phyloP scores from a whole-genome alignment of 2,329 filamentous ascomycete species.

The Lanzia echinophila region DNA sequence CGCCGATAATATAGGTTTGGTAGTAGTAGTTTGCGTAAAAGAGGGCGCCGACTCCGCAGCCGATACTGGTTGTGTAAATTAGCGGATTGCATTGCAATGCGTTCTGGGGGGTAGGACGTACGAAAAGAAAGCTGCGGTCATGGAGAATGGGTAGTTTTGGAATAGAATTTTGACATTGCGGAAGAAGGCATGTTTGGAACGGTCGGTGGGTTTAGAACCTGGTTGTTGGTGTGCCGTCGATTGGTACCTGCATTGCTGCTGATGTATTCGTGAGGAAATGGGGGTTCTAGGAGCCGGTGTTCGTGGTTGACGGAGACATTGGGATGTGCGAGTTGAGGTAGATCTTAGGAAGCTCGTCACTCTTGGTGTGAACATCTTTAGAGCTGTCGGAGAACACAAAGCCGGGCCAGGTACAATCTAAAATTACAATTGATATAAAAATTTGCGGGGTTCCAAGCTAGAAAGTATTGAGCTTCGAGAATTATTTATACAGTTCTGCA shows the following conservation, averaged over 20 bases:
- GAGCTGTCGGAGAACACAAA: neutral
- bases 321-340: constrained; percentile 15
- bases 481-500: neutral
- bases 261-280: constrained; percentile 13
- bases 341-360: constrained; percentile 18
- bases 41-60: constrained; percentile 20
- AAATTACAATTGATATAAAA: neutral
- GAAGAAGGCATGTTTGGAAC: neutral
- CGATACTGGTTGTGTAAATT: constrained; percentile 19
- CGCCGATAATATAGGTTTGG: constrained; percentile 29
- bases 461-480: neutral
- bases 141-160: constrained; percentile 24
- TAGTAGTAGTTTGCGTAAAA: constrained; percentile 29
- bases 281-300: constrained; percentile 11
- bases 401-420: neutral
- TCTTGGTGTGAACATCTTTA: constrained; percentile 25
- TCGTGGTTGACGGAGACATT: constrained; percentile 26
- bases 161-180: constrained; percentile 22
- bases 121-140: constrained; percentile 24
- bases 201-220: neutral
- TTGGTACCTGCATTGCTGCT: constrained; percentile 22
- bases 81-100: no score
- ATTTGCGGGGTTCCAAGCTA: neutral
- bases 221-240: constrained; percentile 12
- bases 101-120: constrained; percentile 16